Evolutionary conservation across 2,329 filamentous ascomycete species (phyloP), one percentile per base, ranked within the genome.

Genomic region (Aspergillus sp.): DNA sequence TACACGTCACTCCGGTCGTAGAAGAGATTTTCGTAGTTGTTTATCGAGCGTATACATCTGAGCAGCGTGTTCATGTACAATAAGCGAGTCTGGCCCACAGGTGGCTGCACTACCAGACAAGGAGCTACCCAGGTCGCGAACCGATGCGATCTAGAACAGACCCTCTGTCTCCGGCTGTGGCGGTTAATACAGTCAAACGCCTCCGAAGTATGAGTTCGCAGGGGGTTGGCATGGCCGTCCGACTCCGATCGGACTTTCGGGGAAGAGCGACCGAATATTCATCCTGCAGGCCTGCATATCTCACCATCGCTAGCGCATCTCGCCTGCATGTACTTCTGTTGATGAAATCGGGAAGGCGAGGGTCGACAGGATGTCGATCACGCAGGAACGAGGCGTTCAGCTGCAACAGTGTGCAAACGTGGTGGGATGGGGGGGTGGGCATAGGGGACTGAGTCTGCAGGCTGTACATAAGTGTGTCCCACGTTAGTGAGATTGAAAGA

Each of bases 161-260:
- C 8, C 9, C 5, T 11, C 13, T 41, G 11, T 3, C 11, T 17
- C 34, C 34, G 34, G 2, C 19, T 19, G 19, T 15, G 11, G 34
- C 11, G 11, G 34, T 41, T 15, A 3, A 41, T 3, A 15, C 34
- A 2, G 34, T 41, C 11, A 41, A 4, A 41, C 11, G 2, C 11
- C 5, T 41, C 34, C 34, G 34, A 41, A 4, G 4, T 17, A 15
- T 17, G 34, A 6, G 11, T 13, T 41, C 34, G 6, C 4, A 5
- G 9, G 4, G 34, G 34, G 11, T 5, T 41, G 34, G 15, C 11
- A 11, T 17, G 34, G 34, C 13, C 5, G 9, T 41, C 51, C 31
- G 51, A 54, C 6, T 11, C 22, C 38, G 38, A 7, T 19, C 52
- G 52, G 52, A 54, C 7, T 54, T 54, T 54, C 52, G 52, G 52